phyloP scores from a whole-genome alignment of 345 rosid genomes.

The Dipteronia dyeriana region DNA sequence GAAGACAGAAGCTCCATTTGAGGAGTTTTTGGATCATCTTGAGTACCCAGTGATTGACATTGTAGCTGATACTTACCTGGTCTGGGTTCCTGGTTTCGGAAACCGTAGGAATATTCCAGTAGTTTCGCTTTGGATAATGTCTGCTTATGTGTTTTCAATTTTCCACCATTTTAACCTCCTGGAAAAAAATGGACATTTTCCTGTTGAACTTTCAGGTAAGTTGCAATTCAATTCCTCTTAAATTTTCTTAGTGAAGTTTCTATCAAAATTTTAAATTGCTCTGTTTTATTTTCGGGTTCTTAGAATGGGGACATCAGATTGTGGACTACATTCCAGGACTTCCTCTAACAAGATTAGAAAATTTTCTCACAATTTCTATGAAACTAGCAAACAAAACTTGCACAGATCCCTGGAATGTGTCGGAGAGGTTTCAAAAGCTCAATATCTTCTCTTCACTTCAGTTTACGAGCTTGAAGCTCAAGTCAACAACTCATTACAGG shows the following conservation, averaged over 20 bases:
- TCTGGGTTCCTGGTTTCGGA: conserved; percentile 28
- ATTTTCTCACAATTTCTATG: conserved; percentile 17
- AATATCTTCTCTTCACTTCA: conserved; percentile 29
- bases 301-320: background rate
- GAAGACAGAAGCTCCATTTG: conserved; percentile 51
- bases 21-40: conserved; percentile 36
- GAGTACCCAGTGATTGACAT: conserved; percentile 24
- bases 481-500: conserved; percentile 14
- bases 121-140: conserved; percentile 35
- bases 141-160: conserved; percentile 30
- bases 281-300: too few relatives aligned
- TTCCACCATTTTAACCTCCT: conserved; percentile 27
- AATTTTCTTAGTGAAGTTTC: too few relatives aligned
- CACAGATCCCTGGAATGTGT: background rate
- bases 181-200: conserved; percentile 14
- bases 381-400: background rate
- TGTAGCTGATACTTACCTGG: conserved; percentile 31
- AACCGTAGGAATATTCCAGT: conserved; percentile 37
- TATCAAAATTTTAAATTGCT: too few relatives aligned
- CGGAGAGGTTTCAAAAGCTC: conserved; percentile 12
- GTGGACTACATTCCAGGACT: conserved; percentile 2
- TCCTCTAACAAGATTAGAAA: conserved; percentile 21
- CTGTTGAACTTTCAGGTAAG: conserved; percentile 24
- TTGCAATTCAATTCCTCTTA: too few relatives aligned
- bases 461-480: conserved; percentile 30